Conservation (phyloP, 108 stramenopile genomes). For the Discostella stelligeroides region DNA sequence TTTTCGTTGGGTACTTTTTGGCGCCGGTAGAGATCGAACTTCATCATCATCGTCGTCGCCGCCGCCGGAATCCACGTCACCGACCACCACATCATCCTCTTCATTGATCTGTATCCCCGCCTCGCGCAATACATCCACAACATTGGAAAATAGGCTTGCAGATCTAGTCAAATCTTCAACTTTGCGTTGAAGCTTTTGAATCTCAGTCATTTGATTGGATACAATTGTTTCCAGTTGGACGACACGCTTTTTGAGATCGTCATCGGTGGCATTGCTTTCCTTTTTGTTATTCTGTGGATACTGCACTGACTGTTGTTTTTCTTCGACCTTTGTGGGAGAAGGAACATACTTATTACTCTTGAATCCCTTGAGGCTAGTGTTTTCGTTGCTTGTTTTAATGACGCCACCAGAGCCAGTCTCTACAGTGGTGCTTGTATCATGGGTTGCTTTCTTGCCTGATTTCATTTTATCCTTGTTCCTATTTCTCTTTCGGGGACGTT, state of each 20-base stretch:
- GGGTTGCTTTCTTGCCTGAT: conserved; percentile 3
- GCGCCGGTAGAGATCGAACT: conserved; percentile 12
- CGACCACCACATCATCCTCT: conserved; percentile 19
- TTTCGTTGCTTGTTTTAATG: conserved; percentile 25
- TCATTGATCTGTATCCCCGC: conserved; percentile 65
- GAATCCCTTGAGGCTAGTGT: conserved; percentile 51
- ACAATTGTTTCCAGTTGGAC: conserved; percentile 75
- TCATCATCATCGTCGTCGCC: conserved; percentile 10
- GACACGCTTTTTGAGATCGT: conserved; percentile 52
- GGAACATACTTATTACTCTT: conserved; percentile 7
- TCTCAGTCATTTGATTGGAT: conserved; percentile 67
- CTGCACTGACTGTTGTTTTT: conserved; percentile 1
- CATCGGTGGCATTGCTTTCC: conserved; percentile 14
- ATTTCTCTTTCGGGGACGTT: conserved; percentile 12
- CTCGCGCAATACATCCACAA: conserved; percentile 65
- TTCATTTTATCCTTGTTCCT: conserved; percentile 2
- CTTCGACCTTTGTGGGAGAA: not conserved
- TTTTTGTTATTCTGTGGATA: not conserved
- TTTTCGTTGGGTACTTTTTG: conserved; percentile 35
- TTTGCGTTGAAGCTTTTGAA: conserved; percentile 71
- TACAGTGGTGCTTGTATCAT: not conserved
- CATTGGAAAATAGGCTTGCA: conserved; percentile 58
- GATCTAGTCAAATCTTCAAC: conserved; percentile 58
- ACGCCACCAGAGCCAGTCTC: conserved; percentile 9
- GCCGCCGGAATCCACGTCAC: conserved; percentile 3